phyloP scores from a whole-genome alignment of 345 rosid species.

The Populus deltoides region DNA sequence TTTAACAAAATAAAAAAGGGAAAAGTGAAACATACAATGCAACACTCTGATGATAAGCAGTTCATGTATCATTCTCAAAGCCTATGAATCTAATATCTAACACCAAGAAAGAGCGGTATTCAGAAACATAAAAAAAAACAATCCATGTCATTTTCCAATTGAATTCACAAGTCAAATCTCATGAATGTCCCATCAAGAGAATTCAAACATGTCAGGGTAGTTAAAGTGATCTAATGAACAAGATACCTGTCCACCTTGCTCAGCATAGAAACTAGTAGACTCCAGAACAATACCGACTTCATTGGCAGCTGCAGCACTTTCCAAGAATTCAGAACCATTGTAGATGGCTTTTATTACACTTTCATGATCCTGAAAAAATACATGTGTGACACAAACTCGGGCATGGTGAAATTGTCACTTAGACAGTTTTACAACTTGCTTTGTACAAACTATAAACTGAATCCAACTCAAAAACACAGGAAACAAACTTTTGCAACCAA shows the following conservation, averaged over 20 bases:
- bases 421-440: background rate
- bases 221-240: background rate
- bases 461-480: background rate
- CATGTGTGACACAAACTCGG: slow-evolving; percentile 9
- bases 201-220: background rate
- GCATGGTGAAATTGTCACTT: background rate
- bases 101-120: background rate
- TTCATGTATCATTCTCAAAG: background rate
- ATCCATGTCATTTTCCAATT: background rate
- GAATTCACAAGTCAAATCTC: background rate
- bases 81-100: background rate
- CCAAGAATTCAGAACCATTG: slow-evolving; percentile 66
- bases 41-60: background rate
- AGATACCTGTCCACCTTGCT: slow-evolving; percentile 99
- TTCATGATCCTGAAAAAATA: slow-evolving; percentile 55
- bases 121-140: background rate
- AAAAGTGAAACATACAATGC: background rate
- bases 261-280: slow-evolving; percentile 89
- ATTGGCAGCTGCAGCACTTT: slow-evolving; percentile 40
- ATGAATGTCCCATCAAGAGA: background rate
- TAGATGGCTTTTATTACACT: slow-evolving; percentile 78
- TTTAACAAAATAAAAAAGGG: background rate
- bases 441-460: background rate
- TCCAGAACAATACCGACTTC: slow-evolving; percentile 77
- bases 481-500: background rate